Evolutionary conservation across 139 green algal genomes (phyloP).

Genomic region (Prasinococcaceae sp.): DNA sequence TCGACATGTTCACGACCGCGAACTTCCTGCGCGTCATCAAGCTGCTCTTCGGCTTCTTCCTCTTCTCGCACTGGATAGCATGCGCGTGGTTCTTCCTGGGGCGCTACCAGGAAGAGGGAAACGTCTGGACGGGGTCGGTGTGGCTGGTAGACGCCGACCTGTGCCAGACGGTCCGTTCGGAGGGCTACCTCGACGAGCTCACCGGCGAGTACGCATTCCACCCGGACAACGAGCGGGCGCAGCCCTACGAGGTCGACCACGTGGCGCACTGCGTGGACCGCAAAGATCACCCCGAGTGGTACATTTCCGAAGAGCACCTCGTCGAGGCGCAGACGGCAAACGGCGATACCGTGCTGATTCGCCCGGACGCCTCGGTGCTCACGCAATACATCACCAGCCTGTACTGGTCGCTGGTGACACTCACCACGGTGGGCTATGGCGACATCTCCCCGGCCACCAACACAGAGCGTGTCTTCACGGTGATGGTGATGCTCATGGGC

Average conservation of each 20-base stretch:
- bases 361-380: not conserved
- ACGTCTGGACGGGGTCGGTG: slow-evolving; percentile 12
- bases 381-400: slow-evolving; percentile 10
- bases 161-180: slow-evolving; percentile 9
- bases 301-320: no score
- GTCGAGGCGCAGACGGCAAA: not conserved
- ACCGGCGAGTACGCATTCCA: not conserved
- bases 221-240: not conserved
- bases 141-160: slow-evolving; percentile 8
- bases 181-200: not conserved
- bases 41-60: slow-evolving; percentile 8
- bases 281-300: no score
- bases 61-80: slow-evolving; percentile 16
- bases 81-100: slow-evolving; percentile 15
- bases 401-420: slow-evolving; percentile 8
- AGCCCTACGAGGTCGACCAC: not conserved
- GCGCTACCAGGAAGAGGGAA: slow-evolving; percentile 15
- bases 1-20: slow-evolving; percentile 7
- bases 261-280: not conserved
- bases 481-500: slow-evolving; percentile 11
- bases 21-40: slow-evolving; percentile 14
- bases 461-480: slow-evolving; percentile 12
- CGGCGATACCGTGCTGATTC: not conserved
- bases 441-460: slow-evolving; percentile 15
- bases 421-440: slow-evolving; percentile 17